Evolutionary conservation across 805 yeast species (phyloP).

Genomic region (Metschnikowia drakensbergensis): DNA sequence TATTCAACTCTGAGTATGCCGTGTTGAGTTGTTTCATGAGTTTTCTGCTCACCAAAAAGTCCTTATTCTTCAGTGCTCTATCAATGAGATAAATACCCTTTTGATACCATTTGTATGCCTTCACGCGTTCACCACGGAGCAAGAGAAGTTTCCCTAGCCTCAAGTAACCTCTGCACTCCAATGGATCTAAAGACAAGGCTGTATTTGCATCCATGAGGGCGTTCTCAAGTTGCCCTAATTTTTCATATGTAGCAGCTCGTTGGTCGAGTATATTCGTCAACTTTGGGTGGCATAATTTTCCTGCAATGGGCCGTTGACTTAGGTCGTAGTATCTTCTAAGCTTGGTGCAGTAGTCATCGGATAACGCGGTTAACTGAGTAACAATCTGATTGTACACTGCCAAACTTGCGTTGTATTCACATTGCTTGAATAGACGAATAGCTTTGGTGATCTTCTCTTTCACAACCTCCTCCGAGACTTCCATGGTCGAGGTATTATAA

Average conservation of each 20-base stretch:
- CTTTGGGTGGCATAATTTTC: conserved; percentile 34
- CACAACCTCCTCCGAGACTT: conserved; percentile 23
- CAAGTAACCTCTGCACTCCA: conserved; percentile 48
- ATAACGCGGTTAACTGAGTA: conserved; percentile 14
- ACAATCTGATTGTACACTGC: conserved; percentile 25
- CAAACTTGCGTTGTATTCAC: conserved; percentile 28
- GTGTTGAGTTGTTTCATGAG: conserved; percentile 26
- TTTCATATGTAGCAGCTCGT: conserved; percentile 49
- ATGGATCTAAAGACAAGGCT: conserved; percentile 37
- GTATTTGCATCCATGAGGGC: conserved; percentile 39
- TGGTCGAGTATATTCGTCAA: conserved; percentile 38
- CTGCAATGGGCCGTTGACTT: conserved; percentile 25
- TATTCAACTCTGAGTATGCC: conserved; percentile 24
- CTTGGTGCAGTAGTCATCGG: conserved; percentile 9
- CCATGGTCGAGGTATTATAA: conserved; percentile 9
- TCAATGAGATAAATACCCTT: conserved; percentile 38
- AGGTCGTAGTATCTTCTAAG: conserved; percentile 23
- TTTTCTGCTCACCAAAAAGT: conserved; percentile 29
- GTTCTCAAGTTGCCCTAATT: conserved; percentile 24
- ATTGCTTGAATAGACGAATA: conserved; percentile 29
- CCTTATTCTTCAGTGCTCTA: conserved; percentile 24
- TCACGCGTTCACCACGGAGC: conserved; percentile 22
- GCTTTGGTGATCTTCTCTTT: conserved; percentile 29
- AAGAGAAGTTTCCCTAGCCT: conserved; percentile 38
- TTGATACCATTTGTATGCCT: conserved; percentile 36